Base-by-base conservation (phyloP, 176 grass and related monocot genomes). In the Canna indica region DNA sequence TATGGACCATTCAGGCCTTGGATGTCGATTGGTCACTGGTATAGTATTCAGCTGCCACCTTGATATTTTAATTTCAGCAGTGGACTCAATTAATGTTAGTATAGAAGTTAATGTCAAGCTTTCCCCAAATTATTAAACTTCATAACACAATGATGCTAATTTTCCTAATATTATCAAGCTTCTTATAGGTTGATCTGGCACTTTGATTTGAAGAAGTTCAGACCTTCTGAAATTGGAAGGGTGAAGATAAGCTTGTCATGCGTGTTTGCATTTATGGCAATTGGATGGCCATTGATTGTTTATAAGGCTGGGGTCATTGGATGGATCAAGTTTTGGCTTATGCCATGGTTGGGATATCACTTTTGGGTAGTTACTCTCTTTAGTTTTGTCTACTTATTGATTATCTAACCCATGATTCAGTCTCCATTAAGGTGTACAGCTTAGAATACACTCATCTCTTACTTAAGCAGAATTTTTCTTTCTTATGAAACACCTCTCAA, bases 1-100 rank as follows among this genome's bases (percentile, higher is more conserved):
- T 97, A 97, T 56, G 93, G 93, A 8, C 93, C 93, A 80, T 77
- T 92, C 69, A 89, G 89, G 59, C 86, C 93, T 72, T 97, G 88
- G 93, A 97, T 97, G 93, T 97, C 93, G 60, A 92, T 97, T 81
- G 79, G 57, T 73, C 93, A 97, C 79, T 97, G 93, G 93, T 97
- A 92, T 67, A 73, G 65, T 59, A 32, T 13, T 61, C 2, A 61
- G 28, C 58, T 61, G 25, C 28, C 25, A 61, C 58, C 28, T 61
- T 61, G 25, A 11, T 29, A 5, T 25, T 50, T 15, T 38, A 28
- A 34, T 46, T 3, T 10, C 18, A 35, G 16, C 4, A 22, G 62
- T 36, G 15, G 31, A 64, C 60, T 15, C 60, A 64, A 5, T 18
- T 33, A 18, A 17, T 35, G 17, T 36, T 36, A 35, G 14, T 18